These are phyloP conservation scores for Quercus glauca DNA, from an alignment of 306 rosid species.

Conservation along the genomic window DNA sequence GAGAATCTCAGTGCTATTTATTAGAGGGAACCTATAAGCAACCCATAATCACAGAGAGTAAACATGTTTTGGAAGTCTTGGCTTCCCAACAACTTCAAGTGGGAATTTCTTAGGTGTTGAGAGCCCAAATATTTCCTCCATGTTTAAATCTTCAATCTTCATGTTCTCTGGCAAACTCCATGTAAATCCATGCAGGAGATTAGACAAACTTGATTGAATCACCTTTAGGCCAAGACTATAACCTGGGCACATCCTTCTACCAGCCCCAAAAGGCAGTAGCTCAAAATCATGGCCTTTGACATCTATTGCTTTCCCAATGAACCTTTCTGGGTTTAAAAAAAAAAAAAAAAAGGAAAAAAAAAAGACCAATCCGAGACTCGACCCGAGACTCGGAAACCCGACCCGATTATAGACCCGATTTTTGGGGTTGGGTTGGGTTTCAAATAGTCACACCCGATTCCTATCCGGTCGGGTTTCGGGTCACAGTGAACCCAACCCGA, in stretches of 20 bases:
- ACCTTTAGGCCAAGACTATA: conserved; percentile 74
- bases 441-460: too few species aligned
- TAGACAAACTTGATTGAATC: conserved; percentile 72
- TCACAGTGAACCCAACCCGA: too few species aligned
- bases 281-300: conserved; percentile 71
- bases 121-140: conserved; percentile 73
- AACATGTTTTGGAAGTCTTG: conserved; percentile 60
- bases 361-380: too few species aligned
- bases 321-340: conserved; percentile 71
- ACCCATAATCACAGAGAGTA: conserved; percentile 30
- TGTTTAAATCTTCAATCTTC: conserved; percentile 53
- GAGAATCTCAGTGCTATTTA: neutral
- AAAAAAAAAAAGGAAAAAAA: too few species aligned
- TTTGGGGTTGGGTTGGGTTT: too few species aligned
- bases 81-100: conserved; percentile 36
- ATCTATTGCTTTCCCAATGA: conserved; percentile 48
- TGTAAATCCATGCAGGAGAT: conserved; percentile 73
- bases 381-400: too few species aligned
- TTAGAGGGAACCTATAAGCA: neutral
- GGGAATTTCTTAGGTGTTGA: conserved; percentile 63
- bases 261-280: conserved; percentile 83
- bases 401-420: too few species aligned
- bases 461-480: too few species aligned
- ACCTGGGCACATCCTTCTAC: conserved; percentile 90
- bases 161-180: conserved; percentile 51